Conservation (phyloP, 371 early-diverging fungal genomes). For the Circinella minor region DNA sequence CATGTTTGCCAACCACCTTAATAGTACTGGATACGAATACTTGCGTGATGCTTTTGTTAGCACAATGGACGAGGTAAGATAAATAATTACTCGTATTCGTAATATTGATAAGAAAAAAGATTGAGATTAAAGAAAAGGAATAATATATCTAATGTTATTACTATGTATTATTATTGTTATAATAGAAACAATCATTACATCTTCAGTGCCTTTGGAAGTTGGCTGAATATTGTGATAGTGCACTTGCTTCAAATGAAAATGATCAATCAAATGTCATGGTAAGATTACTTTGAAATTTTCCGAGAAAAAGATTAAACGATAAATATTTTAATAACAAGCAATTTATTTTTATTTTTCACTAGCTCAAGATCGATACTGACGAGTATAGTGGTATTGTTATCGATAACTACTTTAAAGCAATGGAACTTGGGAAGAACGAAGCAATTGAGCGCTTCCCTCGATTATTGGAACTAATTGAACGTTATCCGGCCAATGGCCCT, state of each 20-base stretch:
- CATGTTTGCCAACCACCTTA: conserved; percentile 9
- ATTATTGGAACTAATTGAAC: conserved; percentile 69
- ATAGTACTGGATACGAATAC: neutral
- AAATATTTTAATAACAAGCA: neutral
- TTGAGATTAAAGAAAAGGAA: too few relatives aligned
- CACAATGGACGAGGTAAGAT: conserved; percentile 20
- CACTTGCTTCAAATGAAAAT: conserved; percentile 23
- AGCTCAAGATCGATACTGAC: conserved; percentile 29
- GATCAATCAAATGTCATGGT: conserved; percentile 12
- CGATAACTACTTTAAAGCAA: conserved; percentile 54
- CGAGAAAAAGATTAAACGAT: neutral
- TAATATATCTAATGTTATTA: neutral
- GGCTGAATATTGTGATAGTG: conserved; percentile 46
- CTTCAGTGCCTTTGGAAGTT: conserved; percentile 37
- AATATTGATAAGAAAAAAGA: too few relatives aligned
- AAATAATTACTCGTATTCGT: too few relatives aligned
- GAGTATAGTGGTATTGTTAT: conserved; percentile 53
- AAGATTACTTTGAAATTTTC: neutral
- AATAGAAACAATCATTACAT: conserved; percentile 3
- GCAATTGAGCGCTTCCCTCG: conserved; percentile 73
- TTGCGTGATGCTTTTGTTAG: conserved; percentile 10
- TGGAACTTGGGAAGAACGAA: conserved; percentile 34
- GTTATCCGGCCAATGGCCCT: conserved; percentile 46
- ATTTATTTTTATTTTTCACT: neutral
- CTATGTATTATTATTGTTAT: too few relatives aligned